Evolutionary conservation across 2,329 filamentous ascomycete species (phyloP).

Genomic region (Dactylellina parvicollis): DNA sequence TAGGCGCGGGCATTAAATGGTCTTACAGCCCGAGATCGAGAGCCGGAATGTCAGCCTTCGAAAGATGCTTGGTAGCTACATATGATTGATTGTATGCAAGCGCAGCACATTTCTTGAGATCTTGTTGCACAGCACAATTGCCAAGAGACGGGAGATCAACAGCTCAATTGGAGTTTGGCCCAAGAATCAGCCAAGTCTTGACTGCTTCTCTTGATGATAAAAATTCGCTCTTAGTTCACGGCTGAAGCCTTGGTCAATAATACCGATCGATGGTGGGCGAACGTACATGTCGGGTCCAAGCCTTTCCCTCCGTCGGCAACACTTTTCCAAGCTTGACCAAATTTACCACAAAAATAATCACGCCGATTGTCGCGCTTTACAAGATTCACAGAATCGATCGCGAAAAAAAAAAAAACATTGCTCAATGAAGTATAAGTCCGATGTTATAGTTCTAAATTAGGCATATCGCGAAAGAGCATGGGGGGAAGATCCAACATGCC

Average conservation of each 20-base stretch:
- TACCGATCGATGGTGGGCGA: not conserved
- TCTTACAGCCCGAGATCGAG: constrained; percentile 10
- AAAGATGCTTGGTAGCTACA: too few species aligned
- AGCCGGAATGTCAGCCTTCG: not conserved
- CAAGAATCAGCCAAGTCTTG: constrained; percentile 35
- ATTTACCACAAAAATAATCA: not conserved
- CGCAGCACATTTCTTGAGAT: not conserved
- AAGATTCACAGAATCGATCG: not conserved
- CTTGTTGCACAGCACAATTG: not conserved
- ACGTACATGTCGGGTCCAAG: too few species aligned
- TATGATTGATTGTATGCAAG: not conserved
- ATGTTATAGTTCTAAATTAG: not conserved
- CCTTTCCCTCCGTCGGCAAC: too few species aligned
- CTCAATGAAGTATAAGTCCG: too few species aligned
- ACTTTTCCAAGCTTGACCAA: too few species aligned
- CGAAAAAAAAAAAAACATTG: too few species aligned
- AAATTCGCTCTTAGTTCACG: not conserved
- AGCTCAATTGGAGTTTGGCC: not conserved
- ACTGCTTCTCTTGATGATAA: constrained; percentile 5
- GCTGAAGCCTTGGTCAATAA: constrained; percentile 1
- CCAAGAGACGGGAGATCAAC: constrained; percentile 30
- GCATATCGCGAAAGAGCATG: not conserved
- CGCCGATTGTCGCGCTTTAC: not conserved
- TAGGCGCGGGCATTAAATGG: not conserved
- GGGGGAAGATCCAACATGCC: not conserved